Evolutionary conservation across 768 basidiomycete genomes (phyloP), one percentile per base, ranked within the genome.

Genomic region (Suillus brevipes): DNA sequence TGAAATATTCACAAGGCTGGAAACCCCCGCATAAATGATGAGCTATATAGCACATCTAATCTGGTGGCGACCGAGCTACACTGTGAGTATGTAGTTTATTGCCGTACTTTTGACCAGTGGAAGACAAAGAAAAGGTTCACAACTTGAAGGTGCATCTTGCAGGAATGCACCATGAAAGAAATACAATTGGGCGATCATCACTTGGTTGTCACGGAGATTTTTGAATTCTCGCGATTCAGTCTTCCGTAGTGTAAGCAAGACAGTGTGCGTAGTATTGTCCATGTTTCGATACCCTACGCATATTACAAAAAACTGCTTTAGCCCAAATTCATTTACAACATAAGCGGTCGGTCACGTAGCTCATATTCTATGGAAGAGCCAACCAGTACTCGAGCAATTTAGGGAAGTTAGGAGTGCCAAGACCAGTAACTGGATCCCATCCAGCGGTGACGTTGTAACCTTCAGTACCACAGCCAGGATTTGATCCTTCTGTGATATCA

Each of bases 381-480:
- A 76, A 58, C 77, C 75, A 82, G n/a, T 67, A 64, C 16, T 64
- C 70, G 14, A 81, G 63, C 65, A 81, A 64, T 70, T 68, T 60
- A 47, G 68, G 60, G 64, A 69, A 73, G 67, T 68, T 67, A 36
- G 67, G 69, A 45, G 64, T 63, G 18, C 59, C 56, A 5, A 62
- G 60, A 40, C 67, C 61, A 61, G 69, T 70, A 18, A 75, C 73
- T 38, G 75, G 74, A 56, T 75, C 75, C 74, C 75, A 76, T 34
- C 74, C 74, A 12, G 57, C 53, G 16, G 59, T 53, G 6, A 72
- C 73, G 47, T 71, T 69, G 74, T 74, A 75, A 78, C 87, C 87
- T 57, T 75, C 73, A 4, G 82, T 85, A 0, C 82, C 80, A 67
- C 89, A 91, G 20, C 88, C 89, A 3, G 88, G 71, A 55, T 73